Conservation (phyloP, 345 rosid genomes). For the Pugionium dolabratum region DNA sequence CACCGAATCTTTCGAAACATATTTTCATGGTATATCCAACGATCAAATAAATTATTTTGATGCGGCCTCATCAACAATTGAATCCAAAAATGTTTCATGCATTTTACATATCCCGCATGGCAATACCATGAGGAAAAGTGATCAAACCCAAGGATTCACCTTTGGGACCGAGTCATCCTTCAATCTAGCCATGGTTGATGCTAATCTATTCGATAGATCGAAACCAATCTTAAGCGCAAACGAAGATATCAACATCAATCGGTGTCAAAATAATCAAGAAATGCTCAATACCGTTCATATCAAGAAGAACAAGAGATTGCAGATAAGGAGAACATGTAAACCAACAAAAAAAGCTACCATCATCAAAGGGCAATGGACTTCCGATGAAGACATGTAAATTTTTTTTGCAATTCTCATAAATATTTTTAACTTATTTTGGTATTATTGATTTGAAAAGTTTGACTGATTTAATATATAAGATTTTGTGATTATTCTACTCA, state of each 20-base stretch:
- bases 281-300: conserved; percentile 21
- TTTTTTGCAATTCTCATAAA: not conserved
- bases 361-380: conserved; percentile 77
- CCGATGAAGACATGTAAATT: conserved; percentile 56
- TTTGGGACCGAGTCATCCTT: conserved; percentile 6
- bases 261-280: not conserved
- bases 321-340: conserved; percentile 28
- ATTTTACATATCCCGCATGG: conserved; percentile 6
- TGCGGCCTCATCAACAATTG: not conserved
- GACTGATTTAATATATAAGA: not conserved
- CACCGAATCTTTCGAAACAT: conserved; percentile 20
- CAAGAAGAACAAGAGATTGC: conserved; percentile 34
- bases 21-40: conserved; percentile 11
- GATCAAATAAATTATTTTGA: not conserved
- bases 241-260: conserved; percentile 4
- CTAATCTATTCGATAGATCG: not conserved
- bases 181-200: conserved; percentile 11
- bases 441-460: not conserved
- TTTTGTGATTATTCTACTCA: not conserved
- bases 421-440: not conserved
- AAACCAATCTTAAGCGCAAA: not conserved
- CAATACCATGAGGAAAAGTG: conserved; percentile 16
- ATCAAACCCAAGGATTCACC: conserved; percentile 9
- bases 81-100: not conserved
- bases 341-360: conserved; percentile 35